Conservation (phyloP, 371 early-diverging fungal genomes). For the Mucor sp. region DNA sequence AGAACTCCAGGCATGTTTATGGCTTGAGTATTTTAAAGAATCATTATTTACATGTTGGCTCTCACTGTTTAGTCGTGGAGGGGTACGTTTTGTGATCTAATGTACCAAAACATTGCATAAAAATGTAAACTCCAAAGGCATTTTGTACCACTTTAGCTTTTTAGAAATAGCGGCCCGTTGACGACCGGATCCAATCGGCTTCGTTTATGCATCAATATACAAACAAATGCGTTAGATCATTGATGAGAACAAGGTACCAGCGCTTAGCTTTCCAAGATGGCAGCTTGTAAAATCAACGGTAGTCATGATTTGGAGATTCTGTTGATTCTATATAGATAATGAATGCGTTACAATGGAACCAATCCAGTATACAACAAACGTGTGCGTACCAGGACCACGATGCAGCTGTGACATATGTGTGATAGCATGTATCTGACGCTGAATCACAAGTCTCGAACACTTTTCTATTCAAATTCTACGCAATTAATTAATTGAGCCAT, state of each 20-base stretch:
- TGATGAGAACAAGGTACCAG: neutral
- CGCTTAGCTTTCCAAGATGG: neutral
- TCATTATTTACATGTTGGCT: no score
- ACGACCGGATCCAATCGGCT: neutral
- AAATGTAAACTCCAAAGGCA: neutral
- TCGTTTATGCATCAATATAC: neutral
- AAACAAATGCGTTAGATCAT: neutral
- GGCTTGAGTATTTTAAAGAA: no score
- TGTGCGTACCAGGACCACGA: neutral
- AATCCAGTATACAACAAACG: neutral
- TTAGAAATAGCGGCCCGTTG: neutral
- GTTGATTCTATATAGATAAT: neutral
- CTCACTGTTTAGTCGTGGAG: no score
- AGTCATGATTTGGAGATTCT: neutral
- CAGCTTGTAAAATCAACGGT: neutral
- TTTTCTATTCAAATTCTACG: no score
- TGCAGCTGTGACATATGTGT: neutral
- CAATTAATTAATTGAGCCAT: no score
- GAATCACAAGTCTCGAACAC: no score
- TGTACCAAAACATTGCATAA: neutral
- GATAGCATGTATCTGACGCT: no score
- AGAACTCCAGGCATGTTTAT: neutral
- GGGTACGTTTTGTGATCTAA: neutral
- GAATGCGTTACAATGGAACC: neutral
- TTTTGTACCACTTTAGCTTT: neutral